Evolutionary conservation across 2,329 filamentous ascomycete species (phyloP).

Genomic region (Ophiostoma novo-ulmi): DNA sequence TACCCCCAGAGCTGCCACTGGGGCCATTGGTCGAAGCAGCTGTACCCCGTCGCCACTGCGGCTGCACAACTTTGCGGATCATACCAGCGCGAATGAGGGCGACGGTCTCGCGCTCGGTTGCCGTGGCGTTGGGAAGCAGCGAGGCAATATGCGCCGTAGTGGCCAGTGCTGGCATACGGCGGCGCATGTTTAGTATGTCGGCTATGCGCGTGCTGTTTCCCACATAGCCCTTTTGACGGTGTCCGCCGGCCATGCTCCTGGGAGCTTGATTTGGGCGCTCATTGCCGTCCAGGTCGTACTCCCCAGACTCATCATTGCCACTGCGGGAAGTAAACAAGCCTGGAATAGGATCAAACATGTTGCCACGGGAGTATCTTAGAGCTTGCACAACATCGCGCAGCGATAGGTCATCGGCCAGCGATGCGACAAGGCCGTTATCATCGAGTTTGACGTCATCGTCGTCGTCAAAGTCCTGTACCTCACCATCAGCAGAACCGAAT

Average conservation of each 20-base stretch:
- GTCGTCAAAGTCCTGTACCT: slow-evolving; percentile 31
- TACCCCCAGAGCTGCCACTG: slow-evolving; percentile 40
- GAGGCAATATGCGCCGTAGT: slow-evolving; percentile 62
- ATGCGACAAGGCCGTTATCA: slow-evolving; percentile 53
- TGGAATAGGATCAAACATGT: slow-evolving; percentile 62
- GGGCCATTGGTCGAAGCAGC: slow-evolving; percentile 26
- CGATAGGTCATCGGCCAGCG: slow-evolving; percentile 51
- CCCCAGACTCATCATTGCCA: slow-evolving; percentile 23
- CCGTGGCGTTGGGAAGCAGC: slow-evolving; percentile 56
- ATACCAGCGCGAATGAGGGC: slow-evolving; percentile 53
- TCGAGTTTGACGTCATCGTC: slow-evolving; percentile 45
- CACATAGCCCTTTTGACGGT: slow-evolving; percentile 18
- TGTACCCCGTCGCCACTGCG: slow-evolving; percentile 45
- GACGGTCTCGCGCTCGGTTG: slow-evolving; percentile 62
- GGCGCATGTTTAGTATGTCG: slow-evolving; percentile 58
- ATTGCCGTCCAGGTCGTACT: not conserved
- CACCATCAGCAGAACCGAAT: slow-evolving; percentile 24
- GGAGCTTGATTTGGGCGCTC: not conserved
- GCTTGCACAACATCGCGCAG: slow-evolving; percentile 61
- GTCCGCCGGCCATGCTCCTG: slow-evolving; percentile 7
- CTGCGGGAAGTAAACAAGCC: not conserved
- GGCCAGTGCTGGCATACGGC: slow-evolving; percentile 57
- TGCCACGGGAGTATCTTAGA: slow-evolving; percentile 54
- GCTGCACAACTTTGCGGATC: slow-evolving; percentile 55
- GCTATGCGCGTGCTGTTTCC: slow-evolving; percentile 44